A percentile compares a stretch with the other conserved stretches of the same genome.
These are phyloP conservation scores for Ampelomyces quisqualis DNA, from an alignment of 2,329 filamentous ascomycete genomes.

Conservation along the genomic window DNA sequence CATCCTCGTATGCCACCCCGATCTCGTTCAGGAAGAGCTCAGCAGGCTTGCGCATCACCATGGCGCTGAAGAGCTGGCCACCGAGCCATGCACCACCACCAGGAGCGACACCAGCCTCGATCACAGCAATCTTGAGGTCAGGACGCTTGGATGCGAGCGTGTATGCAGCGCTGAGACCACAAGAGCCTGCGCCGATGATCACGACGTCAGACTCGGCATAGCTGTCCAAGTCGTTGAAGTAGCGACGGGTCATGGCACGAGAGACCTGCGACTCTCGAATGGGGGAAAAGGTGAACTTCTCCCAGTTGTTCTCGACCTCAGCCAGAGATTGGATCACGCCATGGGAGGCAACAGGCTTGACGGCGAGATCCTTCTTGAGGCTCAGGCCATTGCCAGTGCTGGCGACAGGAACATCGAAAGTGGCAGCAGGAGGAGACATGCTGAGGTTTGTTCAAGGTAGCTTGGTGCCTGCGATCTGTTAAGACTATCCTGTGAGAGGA, in stretches of 20 bases:
- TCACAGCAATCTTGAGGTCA: conserved; percentile 86
- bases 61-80: conserved; percentile 90
- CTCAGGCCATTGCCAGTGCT: conserved; percentile 39
- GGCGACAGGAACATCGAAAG: conserved; percentile 49
- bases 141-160: conserved; percentile 79
- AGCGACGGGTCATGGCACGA: conserved; percentile 88
- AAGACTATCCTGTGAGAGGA: conserved; percentile 31
- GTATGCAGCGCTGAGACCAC: conserved; percentile 82
- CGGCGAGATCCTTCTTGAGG: conserved; percentile 47
- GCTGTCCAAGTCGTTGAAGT: conserved; percentile 84
- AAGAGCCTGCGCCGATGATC: conserved; percentile 87
- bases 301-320: conserved; percentile 75
- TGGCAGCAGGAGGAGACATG: conserved; percentile 79
- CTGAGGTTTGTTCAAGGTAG: conserved; percentile 30
- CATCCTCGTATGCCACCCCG: conserved; percentile 83
- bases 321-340: conserved; percentile 58
- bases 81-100: conserved; percentile 88
- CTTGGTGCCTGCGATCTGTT: conserved; percentile 36
- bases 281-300: conserved; percentile 75
- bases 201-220: conserved; percentile 94
- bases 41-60: conserved; percentile 93
- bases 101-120: conserved; percentile 84
- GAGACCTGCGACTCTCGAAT: conserved; percentile 93
- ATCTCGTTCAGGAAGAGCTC: conserved; percentile 80
- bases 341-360: conserved; percentile 48